Conservation (phyloP, 2,329 filamentous ascomycete species). For the Fusarium cicatricum region DNA sequence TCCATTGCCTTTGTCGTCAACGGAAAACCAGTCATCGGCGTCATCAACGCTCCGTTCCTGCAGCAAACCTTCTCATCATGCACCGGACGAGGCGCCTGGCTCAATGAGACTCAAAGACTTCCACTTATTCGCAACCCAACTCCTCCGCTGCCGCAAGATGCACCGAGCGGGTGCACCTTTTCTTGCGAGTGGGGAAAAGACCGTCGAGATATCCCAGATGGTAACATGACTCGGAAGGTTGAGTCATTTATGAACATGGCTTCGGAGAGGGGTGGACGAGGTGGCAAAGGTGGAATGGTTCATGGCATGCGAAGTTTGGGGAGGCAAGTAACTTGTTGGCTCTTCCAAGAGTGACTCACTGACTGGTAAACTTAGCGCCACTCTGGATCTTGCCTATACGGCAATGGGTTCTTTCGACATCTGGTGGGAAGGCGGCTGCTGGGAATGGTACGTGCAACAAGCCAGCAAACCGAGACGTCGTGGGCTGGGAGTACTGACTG, state of each 20-base stretch:
- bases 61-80: constrained; percentile 75
- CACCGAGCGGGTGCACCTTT: constrained; percentile 75
- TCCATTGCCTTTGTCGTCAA: constrained; percentile 74
- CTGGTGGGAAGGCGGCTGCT: constrained; percentile 85
- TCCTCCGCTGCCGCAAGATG: constrained; percentile 68
- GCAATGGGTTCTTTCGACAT: constrained; percentile 81
- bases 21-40: constrained; percentile 69
- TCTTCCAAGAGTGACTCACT: neutral
- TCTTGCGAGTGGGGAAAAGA: constrained; percentile 85
- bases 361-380: constrained; percentile 61
- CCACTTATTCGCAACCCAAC: constrained; percentile 70
- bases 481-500: neutral
- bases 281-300: constrained; percentile 79
- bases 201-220: constrained; percentile 68
- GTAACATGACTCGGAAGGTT: constrained; percentile 76
- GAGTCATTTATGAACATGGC: constrained; percentile 81
- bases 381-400: constrained; percentile 76
- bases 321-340: constrained; percentile 45
- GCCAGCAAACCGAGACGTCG: neutral
- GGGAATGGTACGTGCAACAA: constrained; percentile 70
- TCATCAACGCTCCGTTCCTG: constrained; percentile 77
- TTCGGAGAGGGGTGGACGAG: constrained; percentile 67
- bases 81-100: constrained; percentile 70
- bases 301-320: constrained; percentile 78
- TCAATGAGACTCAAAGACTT: constrained; percentile 69